These are phyloP conservation scores for Massarina eburnea DNA, from an alignment of 2,329 filamentous ascomycete species.

Conservation along the genomic window DNA sequence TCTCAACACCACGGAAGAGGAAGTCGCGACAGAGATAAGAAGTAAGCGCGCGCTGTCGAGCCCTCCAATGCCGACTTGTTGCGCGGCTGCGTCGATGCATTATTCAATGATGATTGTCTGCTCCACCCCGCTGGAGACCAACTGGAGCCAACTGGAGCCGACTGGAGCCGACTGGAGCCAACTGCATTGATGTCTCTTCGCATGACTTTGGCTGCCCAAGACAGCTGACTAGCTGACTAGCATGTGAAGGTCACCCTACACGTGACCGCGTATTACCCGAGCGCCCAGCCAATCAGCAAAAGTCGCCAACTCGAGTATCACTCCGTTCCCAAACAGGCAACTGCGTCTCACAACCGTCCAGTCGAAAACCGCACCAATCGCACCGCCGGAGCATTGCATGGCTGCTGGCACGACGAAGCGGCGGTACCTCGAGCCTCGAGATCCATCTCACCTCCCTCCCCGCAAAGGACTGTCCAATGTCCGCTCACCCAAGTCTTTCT, in stretches of 20 bases:
- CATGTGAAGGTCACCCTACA: conserved; percentile 5
- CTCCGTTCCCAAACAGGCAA: conserved; percentile 11
- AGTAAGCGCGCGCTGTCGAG: background rate
- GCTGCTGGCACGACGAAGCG: background rate
- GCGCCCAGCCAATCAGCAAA: conserved; percentile 1
- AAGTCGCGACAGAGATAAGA: background rate
- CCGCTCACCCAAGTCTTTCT: conserved; percentile 6
- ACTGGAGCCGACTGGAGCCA: too few species aligned
- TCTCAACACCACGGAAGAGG: background rate
- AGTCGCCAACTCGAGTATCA: conserved; percentile 5
- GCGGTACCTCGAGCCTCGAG: background rate
- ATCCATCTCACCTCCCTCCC: background rate
- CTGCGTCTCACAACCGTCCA: conserved; percentile 4
- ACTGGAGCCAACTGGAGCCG: too few species aligned
- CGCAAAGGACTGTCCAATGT: conserved; percentile 1
- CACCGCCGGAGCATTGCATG: conserved; percentile 1
- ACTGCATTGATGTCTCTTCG: background rate
- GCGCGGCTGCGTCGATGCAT: background rate
- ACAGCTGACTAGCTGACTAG: conserved; percentile 1
- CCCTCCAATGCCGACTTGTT: background rate
- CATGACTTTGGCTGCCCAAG: conserved; percentile 2
- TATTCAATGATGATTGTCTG: background rate
- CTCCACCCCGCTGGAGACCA: background rate
- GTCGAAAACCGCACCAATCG: conserved; percentile 7
- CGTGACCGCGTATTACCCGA: conserved; percentile 11